Conservation (phyloP, 345 rosid genomes). For the Adansonia digitata region DNA sequence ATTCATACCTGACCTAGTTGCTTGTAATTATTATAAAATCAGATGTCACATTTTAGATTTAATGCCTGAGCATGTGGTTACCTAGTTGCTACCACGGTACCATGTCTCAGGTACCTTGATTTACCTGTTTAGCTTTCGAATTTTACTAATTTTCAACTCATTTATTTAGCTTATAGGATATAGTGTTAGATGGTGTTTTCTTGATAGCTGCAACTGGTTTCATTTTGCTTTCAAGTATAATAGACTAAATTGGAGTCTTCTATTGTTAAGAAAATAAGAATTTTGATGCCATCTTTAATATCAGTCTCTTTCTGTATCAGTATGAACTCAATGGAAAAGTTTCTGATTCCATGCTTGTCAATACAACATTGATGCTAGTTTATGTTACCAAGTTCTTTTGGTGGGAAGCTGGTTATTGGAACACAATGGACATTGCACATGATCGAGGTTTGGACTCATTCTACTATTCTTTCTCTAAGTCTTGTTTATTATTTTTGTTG, state of each 20-base stretch:
- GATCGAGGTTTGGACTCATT: constrained; percentile 63
- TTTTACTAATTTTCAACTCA: background rate
- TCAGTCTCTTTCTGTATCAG: constrained; percentile 35
- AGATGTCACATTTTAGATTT: background rate
- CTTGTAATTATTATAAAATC: background rate
- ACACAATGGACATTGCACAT: constrained; percentile 97
- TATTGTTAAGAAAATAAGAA: background rate
- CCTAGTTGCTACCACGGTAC: background rate
- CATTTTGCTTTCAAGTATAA: background rate
- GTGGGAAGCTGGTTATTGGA: constrained; percentile 99
- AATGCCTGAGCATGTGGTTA: background rate
- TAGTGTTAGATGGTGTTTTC: background rate
- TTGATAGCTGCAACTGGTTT: background rate
- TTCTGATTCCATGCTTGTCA: constrained; percentile 90
- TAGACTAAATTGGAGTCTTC: background rate
- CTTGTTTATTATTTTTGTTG: constrained; percentile 2
- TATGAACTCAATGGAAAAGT: constrained; percentile 75
- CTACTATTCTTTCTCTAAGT: background rate
- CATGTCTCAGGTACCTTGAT: background rate
- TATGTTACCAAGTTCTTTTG: constrained; percentile 92
- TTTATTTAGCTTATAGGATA: background rate
- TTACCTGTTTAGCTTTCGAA: background rate
- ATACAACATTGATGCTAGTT: constrained; percentile 79
- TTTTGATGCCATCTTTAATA: constrained; percentile 4
- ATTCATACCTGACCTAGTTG: background rate